A percentile compares a stretch with the other conserved stretches of the same genome.
Conservation (phyloP, 2,329 filamentous ascomycete genomes). For the Nannizzia gypsea region DNA sequence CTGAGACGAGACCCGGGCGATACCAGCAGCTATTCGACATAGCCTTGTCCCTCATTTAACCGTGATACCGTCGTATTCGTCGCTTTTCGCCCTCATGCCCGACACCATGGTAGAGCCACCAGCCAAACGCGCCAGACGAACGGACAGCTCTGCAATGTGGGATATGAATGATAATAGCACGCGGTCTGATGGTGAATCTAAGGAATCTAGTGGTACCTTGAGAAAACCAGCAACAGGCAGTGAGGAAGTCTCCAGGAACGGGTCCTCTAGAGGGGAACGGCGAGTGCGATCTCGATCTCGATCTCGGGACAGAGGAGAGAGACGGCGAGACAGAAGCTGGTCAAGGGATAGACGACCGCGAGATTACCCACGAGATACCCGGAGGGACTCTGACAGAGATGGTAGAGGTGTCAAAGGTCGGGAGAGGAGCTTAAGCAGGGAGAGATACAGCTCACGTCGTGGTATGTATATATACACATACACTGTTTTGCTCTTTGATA, state of each 20-base stretch:
- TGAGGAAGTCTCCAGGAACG: slow-evolving; percentile 29
- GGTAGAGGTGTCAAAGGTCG: slow-evolving; percentile 31
- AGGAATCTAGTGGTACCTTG: slow-evolving; percentile 26
- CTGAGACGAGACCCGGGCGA: background rate
- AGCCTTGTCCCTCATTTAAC: background rate
- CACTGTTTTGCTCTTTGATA: background rate
- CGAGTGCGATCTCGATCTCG: slow-evolving; percentile 31
- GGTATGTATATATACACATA: slow-evolving; percentile 21
- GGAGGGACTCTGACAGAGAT: slow-evolving; percentile 30
- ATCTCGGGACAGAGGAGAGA: slow-evolving; percentile 26
- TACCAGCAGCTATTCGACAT: background rate
- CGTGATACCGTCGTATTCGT: background rate
- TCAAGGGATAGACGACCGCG: slow-evolving; percentile 30
- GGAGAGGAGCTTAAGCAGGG: slow-evolving; percentile 20
- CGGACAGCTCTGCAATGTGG: slow-evolving; percentile 53
- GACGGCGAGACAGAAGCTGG: slow-evolving; percentile 33
- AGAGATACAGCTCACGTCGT: slow-evolving; percentile 27
- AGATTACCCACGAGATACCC: slow-evolving; percentile 23
- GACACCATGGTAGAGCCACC: slow-evolving; percentile 39
- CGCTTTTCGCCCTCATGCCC: background rate
- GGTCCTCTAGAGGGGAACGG: slow-evolving; percentile 26
- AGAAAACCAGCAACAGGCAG: slow-evolving; percentile 26
- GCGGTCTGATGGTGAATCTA: slow-evolving; percentile 20
- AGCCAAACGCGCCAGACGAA: slow-evolving; percentile 39
- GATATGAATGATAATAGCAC: slow-evolving; percentile 34